These are phyloP conservation scores for Linderniella brevidens DNA, from an alignment of 257 asterid species.

Conservation along the genomic window DNA sequence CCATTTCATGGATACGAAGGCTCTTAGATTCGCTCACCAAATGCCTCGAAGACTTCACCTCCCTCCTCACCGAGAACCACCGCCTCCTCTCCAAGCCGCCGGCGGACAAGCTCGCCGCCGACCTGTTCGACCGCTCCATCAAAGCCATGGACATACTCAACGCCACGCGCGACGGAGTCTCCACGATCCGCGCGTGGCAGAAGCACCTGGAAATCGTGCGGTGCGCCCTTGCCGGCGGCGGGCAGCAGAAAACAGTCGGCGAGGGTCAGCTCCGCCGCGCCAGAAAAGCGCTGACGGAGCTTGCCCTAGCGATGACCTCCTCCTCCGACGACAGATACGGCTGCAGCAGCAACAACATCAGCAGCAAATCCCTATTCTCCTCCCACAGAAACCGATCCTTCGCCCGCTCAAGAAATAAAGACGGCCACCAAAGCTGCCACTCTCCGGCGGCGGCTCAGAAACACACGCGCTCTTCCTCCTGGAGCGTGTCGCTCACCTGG, in stretches of 20 bases:
- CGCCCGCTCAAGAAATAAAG: slow-evolving; percentile 62
- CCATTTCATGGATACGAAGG: slow-evolving; percentile 43
- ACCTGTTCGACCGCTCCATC: slow-evolving; percentile 48
- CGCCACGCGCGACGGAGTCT: slow-evolving; percentile 63
- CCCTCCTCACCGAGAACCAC: slow-evolving; percentile 22
- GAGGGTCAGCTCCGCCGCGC: slow-evolving; percentile 78
- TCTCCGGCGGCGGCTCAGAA: slow-evolving; percentile 35
- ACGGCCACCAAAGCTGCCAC: slow-evolving; percentile 4
- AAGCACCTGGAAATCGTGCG: slow-evolving; percentile 54
- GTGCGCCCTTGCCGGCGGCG: slow-evolving; percentile 28
- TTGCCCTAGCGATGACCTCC: slow-evolving; percentile 24
- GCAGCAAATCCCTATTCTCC: too few relatives aligned
- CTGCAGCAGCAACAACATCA: slow-evolving; percentile 25
- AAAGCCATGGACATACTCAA: slow-evolving; percentile 63
- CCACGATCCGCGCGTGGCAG: slow-evolving; percentile 43
- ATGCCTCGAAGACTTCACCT: slow-evolving; percentile 50
- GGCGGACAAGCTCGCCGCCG: slow-evolving; percentile 22
- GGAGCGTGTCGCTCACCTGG: slow-evolving; percentile 87
- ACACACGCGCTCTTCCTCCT: slow-evolving; percentile 75
- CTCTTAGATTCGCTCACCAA: slow-evolving; percentile 36
- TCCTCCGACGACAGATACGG: slow-evolving; percentile 47
- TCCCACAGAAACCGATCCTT: slow-evolving; percentile 65
- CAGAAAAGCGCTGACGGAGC: slow-evolving; percentile 41
- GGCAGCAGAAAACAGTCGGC: slow-evolving; percentile 21
- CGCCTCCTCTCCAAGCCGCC: slow-evolving; percentile 20